phyloP scores from a whole-genome alignment of 495 filamentous ascomycete genomes.

The Trichocladium antarcticum region DNA sequence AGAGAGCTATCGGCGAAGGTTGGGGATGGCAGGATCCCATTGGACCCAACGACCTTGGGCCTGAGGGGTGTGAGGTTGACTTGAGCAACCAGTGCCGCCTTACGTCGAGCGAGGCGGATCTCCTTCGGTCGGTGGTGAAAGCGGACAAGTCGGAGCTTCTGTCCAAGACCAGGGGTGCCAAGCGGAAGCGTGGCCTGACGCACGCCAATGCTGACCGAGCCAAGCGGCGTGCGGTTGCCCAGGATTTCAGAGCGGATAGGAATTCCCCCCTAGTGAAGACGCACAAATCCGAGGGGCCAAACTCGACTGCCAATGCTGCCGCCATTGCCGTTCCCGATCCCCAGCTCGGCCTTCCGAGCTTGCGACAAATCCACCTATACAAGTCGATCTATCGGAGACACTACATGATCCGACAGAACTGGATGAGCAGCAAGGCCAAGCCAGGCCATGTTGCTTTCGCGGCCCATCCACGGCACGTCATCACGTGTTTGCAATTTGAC shows the following conservation, averaged over 20 bases:
- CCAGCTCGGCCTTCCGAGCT: constrained; percentile 60
- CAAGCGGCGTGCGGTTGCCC: constrained; percentile 42
- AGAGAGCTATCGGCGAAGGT: constrained; percentile 79
- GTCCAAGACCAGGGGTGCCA: constrained; percentile 24
- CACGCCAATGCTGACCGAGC: constrained; percentile 37
- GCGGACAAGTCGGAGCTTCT: constrained; percentile 22
- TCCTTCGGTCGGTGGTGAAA: constrained; percentile 29
- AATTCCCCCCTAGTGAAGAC: constrained; percentile 25
- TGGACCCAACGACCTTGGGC: constrained; percentile 25
- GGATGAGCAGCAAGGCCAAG: constrained; percentile 75
- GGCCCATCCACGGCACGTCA: constrained; percentile 89
- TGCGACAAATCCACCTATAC: constrained; percentile 79
- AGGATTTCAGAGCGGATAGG: constrained; percentile 31
- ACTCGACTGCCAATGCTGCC: constrained; percentile 73
- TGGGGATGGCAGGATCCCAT: constrained; percentile 97
- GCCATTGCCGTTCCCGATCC: constrained; percentile 72
- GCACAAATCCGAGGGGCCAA: constrained; percentile 62
- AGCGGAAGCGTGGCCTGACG: constrained; percentile 35
- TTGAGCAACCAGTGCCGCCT: constrained; percentile 44
- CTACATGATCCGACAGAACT: constrained; percentile 75
- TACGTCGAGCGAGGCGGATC: constrained; percentile 41
- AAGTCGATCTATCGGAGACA: constrained; percentile 94
- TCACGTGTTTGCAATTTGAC: constrained; percentile 96
- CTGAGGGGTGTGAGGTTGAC: constrained; percentile 69
- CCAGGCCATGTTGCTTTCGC: constrained; percentile 94